Base-by-base conservation (phyloP, 2,329 filamentous ascomycete genomes). In the Cordyceps javanica region DNA sequence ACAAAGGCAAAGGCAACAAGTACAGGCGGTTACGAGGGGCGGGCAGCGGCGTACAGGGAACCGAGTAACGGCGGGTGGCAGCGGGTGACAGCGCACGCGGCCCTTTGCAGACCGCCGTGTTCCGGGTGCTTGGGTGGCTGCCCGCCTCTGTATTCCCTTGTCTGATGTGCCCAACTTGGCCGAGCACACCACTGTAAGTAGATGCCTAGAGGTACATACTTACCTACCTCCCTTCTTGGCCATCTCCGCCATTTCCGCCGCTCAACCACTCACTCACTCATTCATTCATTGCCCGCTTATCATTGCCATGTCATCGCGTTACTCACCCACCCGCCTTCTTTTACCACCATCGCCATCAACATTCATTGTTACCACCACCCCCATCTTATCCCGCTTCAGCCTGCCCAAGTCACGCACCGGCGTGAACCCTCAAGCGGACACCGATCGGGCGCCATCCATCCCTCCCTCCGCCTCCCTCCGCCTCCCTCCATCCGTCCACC, bases 371-470 rank as follows among this genome's bases (percentile, higher is more conserved):
- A n/a, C 11, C 25, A 30, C 50, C 38, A 32, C 28, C 28, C 11
- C 39, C 36, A 32, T 44, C 10, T 41, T 34, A 16, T 42, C 50
- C 38, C 26, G 50, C 50, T 41, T n/a, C 49, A 30, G 36, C 4
- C 16, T 41, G 36, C 21, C 10, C 52, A 46, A 44, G 53, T 55
- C 42, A 55, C 53, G 53, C 53, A 48, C 16, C 39, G 14, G 30
- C n/a, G 28, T 3, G 36, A 54, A 26, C 14, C 51, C 41, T 54
- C 28, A 45, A 45, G n/a, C 21, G 30, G 51, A 30, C 30, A 45
- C 39, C 51, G 51, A 54, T 54, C 30, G 41, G 53, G 53, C 41
- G 42, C 32, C 28, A 34, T 46, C 28, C 50, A 41, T 41, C 39
- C 39, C 39, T 19, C 21, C 28, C 30, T 32, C 26, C 34, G 26